Base-by-base conservation (phyloP, 768 basidiomycete species). In the Gloeostereum incarnatum region DNA sequence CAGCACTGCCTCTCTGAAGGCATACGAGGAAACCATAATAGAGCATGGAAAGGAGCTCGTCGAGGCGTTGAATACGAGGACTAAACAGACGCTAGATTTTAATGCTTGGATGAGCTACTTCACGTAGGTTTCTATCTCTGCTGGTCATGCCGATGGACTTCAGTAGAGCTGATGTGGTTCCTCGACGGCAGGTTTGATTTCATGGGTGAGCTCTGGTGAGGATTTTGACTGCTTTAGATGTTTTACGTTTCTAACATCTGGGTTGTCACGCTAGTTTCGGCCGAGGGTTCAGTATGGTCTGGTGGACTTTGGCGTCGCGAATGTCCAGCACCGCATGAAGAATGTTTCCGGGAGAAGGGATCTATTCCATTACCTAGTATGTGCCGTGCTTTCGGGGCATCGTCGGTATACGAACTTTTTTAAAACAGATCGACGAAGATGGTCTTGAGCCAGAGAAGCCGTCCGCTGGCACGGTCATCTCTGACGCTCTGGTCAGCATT, bases 1-100 rank as follows among this genome's bases (percentile, higher is more conserved):
- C 45, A 62, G 52, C 33, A 51, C 59, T 13, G 43, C 55, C 4
- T 62, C 66, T 4, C 40, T 71, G n/a, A 67, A 67, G 45, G 63
- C 59, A 9, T 72, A 71, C 43, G 58, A 67, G 42, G 50, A 42
- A 1, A 56, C 61, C 14, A 49, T 69, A 9, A 49, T 50, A 5
- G 59, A 49, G 39, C 56, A 66, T 13, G 31, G 31, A 13, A 1
- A 31, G 7, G 31, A 31, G 16, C 11, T 5, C 27, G n/a, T n/a
- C 27, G 13, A 47, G 44, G 0, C 30, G 49, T 14, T 53, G 66
- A 23, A 48, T 67, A 7, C 46, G 58, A 2, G 45, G 32, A 29
- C 48, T 14, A 47, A 44, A 21, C 47, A 50, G 17, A 43, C 48
- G 23, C 20, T 66, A 35, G 47, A 67, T 34, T 35, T 67, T 13